These are phyloP conservation scores for Xylariomycetidae sp. DNA, from an alignment of 2,329 filamentous ascomycete genomes.

Conservation along the genomic window DNA sequence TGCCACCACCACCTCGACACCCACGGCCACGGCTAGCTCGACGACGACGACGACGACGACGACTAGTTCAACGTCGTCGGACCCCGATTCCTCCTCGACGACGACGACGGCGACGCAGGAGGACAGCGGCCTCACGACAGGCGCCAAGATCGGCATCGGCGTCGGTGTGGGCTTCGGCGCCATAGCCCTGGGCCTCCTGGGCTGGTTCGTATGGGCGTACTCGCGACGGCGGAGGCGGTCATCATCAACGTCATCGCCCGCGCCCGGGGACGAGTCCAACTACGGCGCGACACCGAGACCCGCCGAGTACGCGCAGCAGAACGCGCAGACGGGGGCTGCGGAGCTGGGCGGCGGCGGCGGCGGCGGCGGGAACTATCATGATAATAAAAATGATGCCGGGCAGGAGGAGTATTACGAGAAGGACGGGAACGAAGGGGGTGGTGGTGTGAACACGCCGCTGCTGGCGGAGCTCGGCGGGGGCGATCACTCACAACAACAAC, in stretches of 20 bases:
- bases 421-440: constrained; percentile 6
- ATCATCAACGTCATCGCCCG: no score
- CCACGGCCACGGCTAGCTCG: constrained; percentile 10
- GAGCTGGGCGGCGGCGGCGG: constrained; percentile 13
- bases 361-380: constrained; percentile 11
- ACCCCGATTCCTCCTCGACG: constrained; percentile 6
- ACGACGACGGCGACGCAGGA: constrained; percentile 10
- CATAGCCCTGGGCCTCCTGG: constrained; percentile 16
- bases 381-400: constrained; percentile 9
- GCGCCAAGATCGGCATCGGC: constrained; percentile 35
- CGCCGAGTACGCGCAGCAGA: constrained; percentile 19
- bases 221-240: constrained; percentile 16
- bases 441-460: constrained; percentile 13
- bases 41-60: constrained; percentile 9
- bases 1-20: constrained; percentile 12
- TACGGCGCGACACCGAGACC: constrained; percentile 2
- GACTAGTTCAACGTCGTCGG: constrained; percentile 7
- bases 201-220: constrained; percentile 26
- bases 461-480: constrained; percentile 16
- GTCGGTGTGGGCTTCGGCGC: constrained; percentile 30
- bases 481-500: no score
- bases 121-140: constrained; percentile 25
- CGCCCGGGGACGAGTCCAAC: no score
- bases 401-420: constrained; percentile 6
- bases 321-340: constrained; percentile 13